Evolutionary conservation across 208 protist species (phyloP), one percentile per base, ranked within the genome.

Genomic region (Leishmania mexicana): DNA sequence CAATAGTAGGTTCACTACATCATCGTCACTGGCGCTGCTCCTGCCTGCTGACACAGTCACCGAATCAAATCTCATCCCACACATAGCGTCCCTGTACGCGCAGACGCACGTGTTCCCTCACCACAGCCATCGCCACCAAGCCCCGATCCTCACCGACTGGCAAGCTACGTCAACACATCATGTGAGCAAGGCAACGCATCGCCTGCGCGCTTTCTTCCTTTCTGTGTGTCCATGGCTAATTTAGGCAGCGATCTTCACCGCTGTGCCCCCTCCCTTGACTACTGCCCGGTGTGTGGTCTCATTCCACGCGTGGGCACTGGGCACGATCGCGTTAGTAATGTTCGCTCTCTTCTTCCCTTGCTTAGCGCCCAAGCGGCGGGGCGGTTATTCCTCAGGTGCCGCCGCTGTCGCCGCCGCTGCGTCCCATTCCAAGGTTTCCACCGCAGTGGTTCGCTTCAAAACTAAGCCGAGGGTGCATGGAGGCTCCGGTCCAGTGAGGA

Each of bases 311-410:
- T n/a, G 28, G 70, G 45, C 47, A 51, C 45, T 47, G 28, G 19
- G 28, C 11, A 53, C 19, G 28, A 54, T 53, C 28, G 45, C 45
- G 11, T 53, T n/a, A n/a, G 70, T 35, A 51, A 74, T 74, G 70
- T 17, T 74, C 10, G 28, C 70, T n/a, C 24, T 74, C 70, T 74
- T 74, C 70, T 74, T 53, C n/a, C 45, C 40, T 17, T 74, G 70
- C 47, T 53, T 74, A 74, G 70, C 70, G 10, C 70, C 70, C 28
- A 74, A 74, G 42, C 21, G 45, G 11, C 45, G 40, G 70, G 7
- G 8, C 2, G 13, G 28, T 51, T n/a, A 8, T 35, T 53, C 70
- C 47, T 8, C 45, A 51, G 47, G 70, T 3, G 19, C 70, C 70
- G 31, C 24, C 57, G 62, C 62, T 42, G 62, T 13, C 3, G 62